A percentile compares a stretch with the other conserved stretches of the same genome.
These are phyloP conservation scores for Austroboletus novae-zelandiae DNA, from an alignment of 1,284 basidiomycete species.

Conservation along the genomic window DNA sequence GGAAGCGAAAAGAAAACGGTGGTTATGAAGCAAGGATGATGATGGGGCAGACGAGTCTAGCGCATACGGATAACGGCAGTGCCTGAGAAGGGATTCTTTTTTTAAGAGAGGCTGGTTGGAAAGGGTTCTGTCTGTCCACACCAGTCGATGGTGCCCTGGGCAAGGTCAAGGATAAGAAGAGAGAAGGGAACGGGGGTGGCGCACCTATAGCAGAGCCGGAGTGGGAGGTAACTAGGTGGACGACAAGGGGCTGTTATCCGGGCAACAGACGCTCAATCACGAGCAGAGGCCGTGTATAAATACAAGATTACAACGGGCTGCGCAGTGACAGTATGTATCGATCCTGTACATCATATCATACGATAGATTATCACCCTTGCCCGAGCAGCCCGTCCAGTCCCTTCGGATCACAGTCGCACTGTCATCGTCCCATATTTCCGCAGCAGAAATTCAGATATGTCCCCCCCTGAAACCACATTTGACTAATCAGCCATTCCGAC, in stretches of 20 bases:
- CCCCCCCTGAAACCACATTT: conserved; percentile 13
- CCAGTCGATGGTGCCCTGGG: conserved; percentile 3
- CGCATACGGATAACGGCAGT: background rate
- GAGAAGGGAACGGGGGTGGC: too few relatives aligned
- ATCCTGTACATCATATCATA: too few relatives aligned
- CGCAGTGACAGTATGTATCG: too few relatives aligned
- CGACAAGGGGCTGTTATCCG: conserved; percentile 1
- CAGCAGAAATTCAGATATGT: conserved; percentile 27
- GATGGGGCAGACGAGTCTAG: background rate
- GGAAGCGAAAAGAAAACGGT: too few relatives aligned
- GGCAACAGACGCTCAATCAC: background rate
- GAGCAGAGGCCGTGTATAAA: background rate
- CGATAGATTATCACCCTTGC: too few relatives aligned
- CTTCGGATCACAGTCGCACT: background rate
- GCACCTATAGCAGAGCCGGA: too few relatives aligned
- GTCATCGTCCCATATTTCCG: conserved; percentile 3
- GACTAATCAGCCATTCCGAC: background rate
- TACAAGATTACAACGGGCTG: conserved; percentile 1
- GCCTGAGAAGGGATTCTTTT: too few relatives aligned
- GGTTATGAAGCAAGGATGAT: conserved; percentile 7
- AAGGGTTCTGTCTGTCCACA: conserved; percentile 6
- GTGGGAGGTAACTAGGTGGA: background rate
- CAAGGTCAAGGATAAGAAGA: background rate
- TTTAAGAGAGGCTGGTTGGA: background rate
- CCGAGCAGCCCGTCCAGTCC: too few relatives aligned